These are phyloP conservation scores for Sphenostylis stenocarpa DNA, from an alignment of 306 rosid species.

Conservation along the genomic window DNA sequence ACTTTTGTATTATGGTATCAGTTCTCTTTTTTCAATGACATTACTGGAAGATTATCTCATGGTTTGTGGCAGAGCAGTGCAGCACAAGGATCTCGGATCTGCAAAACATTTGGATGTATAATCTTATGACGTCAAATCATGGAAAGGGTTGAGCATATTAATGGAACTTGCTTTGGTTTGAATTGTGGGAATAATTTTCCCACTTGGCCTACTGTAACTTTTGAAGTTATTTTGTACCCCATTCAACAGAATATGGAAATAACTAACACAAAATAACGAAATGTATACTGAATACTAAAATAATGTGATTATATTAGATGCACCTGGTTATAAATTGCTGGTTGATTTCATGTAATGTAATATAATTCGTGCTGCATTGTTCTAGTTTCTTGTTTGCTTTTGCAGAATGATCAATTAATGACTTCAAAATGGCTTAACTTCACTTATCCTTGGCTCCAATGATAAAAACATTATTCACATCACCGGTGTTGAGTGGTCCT, in stretches of 20 bases:
- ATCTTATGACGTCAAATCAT: neutral
- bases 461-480: neutral
- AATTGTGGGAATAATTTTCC: conserved; percentile 9
- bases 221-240: neutral
- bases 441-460: neutral
- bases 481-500: neutral
- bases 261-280: neutral
- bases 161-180: neutral
- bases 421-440: neutral
- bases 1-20: neutral
- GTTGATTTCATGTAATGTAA: conserved; percentile 2
- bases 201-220: neutral
- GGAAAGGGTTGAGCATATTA: neutral
- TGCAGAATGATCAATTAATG: conserved; percentile 3
- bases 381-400: neutral
- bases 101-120: conserved; percentile 2
- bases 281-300: neutral
- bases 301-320: neutral
- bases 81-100: conserved; percentile 7
- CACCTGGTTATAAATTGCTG: neutral
- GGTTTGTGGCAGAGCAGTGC: conserved; percentile 8
- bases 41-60: neutral
- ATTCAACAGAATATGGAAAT: neutral
- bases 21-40: conserved; percentile 16
- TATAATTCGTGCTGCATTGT: neutral